These are phyloP conservation scores for Bipolaris cookei DNA, from an alignment of 2,329 filamentous ascomycete genomes.

Conservation along the genomic window DNA sequence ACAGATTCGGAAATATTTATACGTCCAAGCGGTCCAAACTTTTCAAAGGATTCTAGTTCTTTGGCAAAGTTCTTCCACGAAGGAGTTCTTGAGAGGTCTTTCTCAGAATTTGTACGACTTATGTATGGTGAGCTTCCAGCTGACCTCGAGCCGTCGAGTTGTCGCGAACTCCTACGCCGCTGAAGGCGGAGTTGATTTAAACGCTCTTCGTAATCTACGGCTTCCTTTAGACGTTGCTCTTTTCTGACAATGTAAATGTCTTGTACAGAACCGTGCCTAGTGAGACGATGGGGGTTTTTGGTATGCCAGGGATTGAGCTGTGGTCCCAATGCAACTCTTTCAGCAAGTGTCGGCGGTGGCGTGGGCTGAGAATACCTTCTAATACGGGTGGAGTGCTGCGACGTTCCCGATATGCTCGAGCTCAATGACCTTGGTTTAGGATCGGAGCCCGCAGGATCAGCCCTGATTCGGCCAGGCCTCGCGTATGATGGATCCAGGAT, in stretches of 20 bases:
- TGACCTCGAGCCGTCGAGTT: constrained; percentile 34
- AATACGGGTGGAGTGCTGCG: not conserved
- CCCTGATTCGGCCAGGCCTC: constrained; percentile 5
- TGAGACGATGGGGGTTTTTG: constrained; percentile 9
- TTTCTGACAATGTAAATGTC: constrained; percentile 8
- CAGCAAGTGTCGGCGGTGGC: constrained; percentile 12
- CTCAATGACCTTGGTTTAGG: constrained; percentile 2
- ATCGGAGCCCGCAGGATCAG: constrained; percentile 12
- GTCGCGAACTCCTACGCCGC: constrained; percentile 15
- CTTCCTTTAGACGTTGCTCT: constrained; percentile 8
- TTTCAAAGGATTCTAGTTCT: constrained; percentile 3
- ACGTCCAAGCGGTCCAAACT: constrained; percentile 16
- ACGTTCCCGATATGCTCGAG: constrained; percentile 6
- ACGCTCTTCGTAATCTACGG: constrained; percentile 13
- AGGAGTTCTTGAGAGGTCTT: constrained; percentile 5
- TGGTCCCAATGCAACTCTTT: constrained; percentile 11
- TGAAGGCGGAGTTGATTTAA: constrained; percentile 14
- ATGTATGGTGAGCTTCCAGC: constrained; percentile 18
- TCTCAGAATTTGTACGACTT: constrained; percentile 21
- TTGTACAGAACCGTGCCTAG: not conserved
- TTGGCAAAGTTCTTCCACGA: constrained; percentile 6
- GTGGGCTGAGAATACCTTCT: constrained; percentile 10
- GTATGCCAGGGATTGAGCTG: constrained; percentile 14
- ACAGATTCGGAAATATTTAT: constrained; percentile 14
- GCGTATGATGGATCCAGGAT: constrained; percentile 14